phyloP scores from a whole-genome alignment of 306 rosid genomes.

The Chamaecrista fasciculata region DNA sequence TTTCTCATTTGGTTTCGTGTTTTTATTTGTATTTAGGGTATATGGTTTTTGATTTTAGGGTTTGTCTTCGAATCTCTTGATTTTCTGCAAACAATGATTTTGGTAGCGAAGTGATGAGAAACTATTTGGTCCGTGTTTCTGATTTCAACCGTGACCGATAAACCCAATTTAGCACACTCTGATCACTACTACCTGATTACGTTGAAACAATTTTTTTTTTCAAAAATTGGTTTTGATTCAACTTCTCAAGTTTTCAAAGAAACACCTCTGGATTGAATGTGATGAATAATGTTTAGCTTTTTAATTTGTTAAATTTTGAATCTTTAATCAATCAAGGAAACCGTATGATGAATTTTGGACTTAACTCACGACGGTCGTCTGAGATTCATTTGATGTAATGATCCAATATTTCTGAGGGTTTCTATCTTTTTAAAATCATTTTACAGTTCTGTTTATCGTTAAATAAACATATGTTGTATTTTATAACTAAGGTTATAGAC shows the following conservation, averaged over 20 bases:
- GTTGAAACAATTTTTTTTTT: too few species aligned
- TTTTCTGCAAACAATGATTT: not conserved
- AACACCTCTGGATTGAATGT: not conserved
- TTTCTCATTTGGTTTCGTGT: not conserved
- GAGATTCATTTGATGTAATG: conserved; percentile 41
- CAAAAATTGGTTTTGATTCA: too few species aligned
- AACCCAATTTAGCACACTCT: not conserved
- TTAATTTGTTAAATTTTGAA: too few species aligned
- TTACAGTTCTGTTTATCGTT: too few species aligned
- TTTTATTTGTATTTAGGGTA: not conserved
- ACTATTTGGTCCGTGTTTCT: conserved; percentile 24
- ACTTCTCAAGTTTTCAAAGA: not conserved
- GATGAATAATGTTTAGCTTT: not conserved
- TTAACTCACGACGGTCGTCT: conserved; percentile 67
- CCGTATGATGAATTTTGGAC: conserved; percentile 53
- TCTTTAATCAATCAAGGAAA: not conserved
- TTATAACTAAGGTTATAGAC: too few species aligned
- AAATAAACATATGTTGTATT: too few species aligned
- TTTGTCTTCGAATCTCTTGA: not conserved
- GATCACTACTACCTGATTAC: not conserved
- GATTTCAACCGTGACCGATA: conserved; percentile 13
- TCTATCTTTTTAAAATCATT: not conserved
- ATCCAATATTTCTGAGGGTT: conserved; percentile 51
- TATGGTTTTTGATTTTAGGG: not conserved
- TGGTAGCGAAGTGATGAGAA: conserved; percentile 12